phyloP scores from a whole-genome alignment of 2,329 filamentous ascomycete genomes.

The Fusarium continuum region DNA sequence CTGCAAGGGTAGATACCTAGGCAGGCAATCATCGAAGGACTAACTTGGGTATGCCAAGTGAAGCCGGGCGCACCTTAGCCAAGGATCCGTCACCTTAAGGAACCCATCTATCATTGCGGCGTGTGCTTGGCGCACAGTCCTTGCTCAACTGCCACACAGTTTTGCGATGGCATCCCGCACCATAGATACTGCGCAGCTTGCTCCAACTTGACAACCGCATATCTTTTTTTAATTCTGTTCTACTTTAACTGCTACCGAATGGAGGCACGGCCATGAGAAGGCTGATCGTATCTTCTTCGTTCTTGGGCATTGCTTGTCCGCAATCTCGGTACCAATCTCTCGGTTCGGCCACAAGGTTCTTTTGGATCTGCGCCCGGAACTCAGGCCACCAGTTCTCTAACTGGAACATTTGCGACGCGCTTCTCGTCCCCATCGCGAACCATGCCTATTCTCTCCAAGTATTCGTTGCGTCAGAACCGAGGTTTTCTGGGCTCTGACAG shows the following conservation, averaged over 20 bases:
- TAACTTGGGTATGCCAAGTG: conserved; percentile 36
- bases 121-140: conserved; percentile 36
- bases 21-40: conserved; percentile 19
- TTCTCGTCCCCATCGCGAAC: conserved; percentile 28
- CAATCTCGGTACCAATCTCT: conserved; percentile 8
- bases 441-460: conserved; percentile 46
- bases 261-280: conserved; percentile 34
- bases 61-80: conserved; percentile 21
- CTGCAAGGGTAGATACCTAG: conserved; percentile 26
- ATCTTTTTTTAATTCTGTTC: conserved; percentile 4
- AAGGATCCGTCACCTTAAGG: conserved; percentile 31
- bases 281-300: conserved; percentile 1
- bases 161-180: conserved; percentile 40
- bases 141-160: conserved; percentile 33
- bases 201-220: conserved; percentile 27
- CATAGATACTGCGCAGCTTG: conserved; percentile 27
- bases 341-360: conserved; percentile 4
- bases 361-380: conserved; percentile 9
- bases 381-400: conserved; percentile 26
- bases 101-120: conserved; percentile 26
- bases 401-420: conserved; percentile 31
- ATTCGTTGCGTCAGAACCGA: conserved; percentile 53
- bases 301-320: conserved; percentile 28
- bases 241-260: not conserved
- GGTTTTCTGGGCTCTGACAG: conserved; percentile 62